Evolutionary conservation across 2,329 filamentous ascomycete genomes (phyloP).

Genomic region (Bimuria novae-zelandiae): DNA sequence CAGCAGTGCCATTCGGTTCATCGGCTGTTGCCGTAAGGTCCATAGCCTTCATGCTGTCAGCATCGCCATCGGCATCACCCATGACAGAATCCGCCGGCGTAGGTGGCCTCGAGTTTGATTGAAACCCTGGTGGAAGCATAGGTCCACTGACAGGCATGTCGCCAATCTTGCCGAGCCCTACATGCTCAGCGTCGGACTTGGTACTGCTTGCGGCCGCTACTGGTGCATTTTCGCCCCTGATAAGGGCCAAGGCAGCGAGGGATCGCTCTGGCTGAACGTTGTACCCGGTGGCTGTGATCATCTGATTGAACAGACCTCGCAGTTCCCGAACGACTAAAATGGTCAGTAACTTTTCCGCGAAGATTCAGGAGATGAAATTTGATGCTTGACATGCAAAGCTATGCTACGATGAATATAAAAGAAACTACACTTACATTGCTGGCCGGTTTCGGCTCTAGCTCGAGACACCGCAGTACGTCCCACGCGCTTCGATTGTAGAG

Average conservation of each 20-base stretch:
- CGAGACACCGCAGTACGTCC: constrained; percentile 71
- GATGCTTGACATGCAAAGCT: no score
- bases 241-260: constrained; percentile 78
- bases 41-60: constrained; percentile 26
- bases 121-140: constrained; percentile 43
- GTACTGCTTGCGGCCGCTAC: constrained; percentile 49
- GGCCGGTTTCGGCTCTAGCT: constrained; percentile 63
- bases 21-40: constrained; percentile 13
- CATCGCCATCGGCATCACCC: constrained; percentile 25
- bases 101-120: constrained; percentile 5
- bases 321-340: constrained; percentile 74
- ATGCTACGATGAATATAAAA: no score
- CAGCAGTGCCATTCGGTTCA: constrained; percentile 20
- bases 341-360: constrained; percentile 29
- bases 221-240: constrained; percentile 56
- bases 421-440: constrained; percentile 67
- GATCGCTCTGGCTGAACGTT: constrained; percentile 74
- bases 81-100: constrained; percentile 31
- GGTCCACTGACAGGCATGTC: constrained; percentile 54
- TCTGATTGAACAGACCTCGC: constrained; percentile 68
- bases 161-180: constrained; percentile 49
- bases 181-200: constrained; percentile 49
- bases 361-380: not conserved
- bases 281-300: constrained; percentile 66
- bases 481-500: constrained; percentile 69